Conservation (phyloP, 352 stramenopile genomes). For the Phytopythium chamaehyphon region DNA sequence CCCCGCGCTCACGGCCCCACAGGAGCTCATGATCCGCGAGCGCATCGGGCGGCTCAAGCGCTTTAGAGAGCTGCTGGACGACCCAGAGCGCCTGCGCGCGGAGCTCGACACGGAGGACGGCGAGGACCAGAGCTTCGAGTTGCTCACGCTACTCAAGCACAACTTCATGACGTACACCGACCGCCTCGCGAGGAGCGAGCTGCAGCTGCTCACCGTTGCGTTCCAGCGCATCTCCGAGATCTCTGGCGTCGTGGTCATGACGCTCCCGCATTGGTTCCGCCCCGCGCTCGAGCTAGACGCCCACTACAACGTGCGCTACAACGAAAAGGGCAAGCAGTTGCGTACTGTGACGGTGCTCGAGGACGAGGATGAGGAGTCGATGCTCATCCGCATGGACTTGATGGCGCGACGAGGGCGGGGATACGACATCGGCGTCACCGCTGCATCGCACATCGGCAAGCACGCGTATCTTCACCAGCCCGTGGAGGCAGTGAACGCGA, state of each 20-base stretch:
- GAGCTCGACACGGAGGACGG: neutral
- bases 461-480: conserved; percentile 1
- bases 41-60: neutral
- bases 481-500: neutral
- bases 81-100: conserved; percentile 1
- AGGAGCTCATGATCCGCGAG: conserved; percentile 5
- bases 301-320: neutral
- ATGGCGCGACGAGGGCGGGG: neutral
- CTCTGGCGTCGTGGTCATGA: neutral
- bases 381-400: conserved; percentile 1
- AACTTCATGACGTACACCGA: neutral
- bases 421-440: neutral
- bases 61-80: conserved; percentile 2
- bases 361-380: conserved; percentile 1
- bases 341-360: neutral
- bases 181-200: neutral
- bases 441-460: neutral
- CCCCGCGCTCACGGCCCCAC: neutral
- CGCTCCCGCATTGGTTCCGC: conserved; percentile 2
- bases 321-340: neutral
- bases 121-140: conserved; percentile 1
- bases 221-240: neutral
- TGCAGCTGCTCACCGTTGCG: neutral
- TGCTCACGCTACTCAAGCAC: conserved; percentile 5
- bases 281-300: neutral